Base-by-base conservation (phyloP, 1,284 basidiomycete species). In the Fomitopsis palustris region DNA sequence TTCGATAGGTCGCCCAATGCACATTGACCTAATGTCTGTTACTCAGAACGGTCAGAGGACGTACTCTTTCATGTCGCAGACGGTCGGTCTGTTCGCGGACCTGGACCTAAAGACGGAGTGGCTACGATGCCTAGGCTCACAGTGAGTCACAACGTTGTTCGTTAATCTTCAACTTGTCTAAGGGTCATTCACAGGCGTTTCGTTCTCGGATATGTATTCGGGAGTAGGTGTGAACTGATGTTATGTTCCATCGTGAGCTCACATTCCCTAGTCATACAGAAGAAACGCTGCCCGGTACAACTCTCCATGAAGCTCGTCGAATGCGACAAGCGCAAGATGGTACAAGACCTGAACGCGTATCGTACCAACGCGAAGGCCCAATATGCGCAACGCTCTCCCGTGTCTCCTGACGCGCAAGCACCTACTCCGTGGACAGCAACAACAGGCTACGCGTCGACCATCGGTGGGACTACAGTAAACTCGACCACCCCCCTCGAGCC, bases 11-110 rank as follows among this genome's bases (percentile, higher is more conserved):
- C 81, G 77, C 39, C 81, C 83, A 0, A 87, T 96, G 82, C 79
- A 86, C 51, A 79, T 92, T 27, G 95, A 98, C 72, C 70, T 97
- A 25, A 93, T 91, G 70, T 92, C 92, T 0, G 74, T 97, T 39
- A 86, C 81, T 0, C 92, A 95, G 67, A 79, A 81, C 7, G 82
- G 79, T 54, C 84, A 81, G 62, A 78, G 81, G n/a, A 81, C 81
- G n/a, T 84, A 94, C 67, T 93, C 92, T 9, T 98, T 95, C 80
- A 87, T 98, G 78, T 88, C 92, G 0, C 89, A 93, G 72, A 86
- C 92, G 0, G 74, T 95, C 19, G 96, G 96, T 0, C 79, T 99
- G 35, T 93, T 97, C 86, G 94, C 96, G 9, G 95, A 98, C 67
- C 67, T 96, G 29, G 94, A 96, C 72, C 74, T 93, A 49, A 89